phyloP scores from a whole-genome alignment of 148 eudicot species.

The Polygonum maritimum region DNA sequence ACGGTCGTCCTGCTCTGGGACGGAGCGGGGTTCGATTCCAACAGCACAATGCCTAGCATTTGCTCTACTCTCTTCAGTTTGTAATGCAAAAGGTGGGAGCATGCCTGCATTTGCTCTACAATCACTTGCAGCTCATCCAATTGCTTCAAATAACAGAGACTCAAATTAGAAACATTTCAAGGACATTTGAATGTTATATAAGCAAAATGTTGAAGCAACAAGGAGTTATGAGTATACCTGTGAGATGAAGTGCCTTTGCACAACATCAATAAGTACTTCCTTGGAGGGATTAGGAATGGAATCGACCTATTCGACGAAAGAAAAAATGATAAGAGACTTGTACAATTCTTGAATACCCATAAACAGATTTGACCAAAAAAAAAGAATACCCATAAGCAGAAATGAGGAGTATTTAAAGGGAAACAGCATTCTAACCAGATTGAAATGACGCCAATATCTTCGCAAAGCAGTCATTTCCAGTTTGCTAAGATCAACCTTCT shows the following conservation, averaged over 20 bases:
- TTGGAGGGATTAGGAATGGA: constrained; percentile 49
- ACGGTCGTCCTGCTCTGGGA: constrained; percentile 47
- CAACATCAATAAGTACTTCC: constrained; percentile 61
- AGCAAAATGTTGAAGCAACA: background rate
- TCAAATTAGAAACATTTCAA: background rate
- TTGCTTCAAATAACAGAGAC: constrained; percentile 25
- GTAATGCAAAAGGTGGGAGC: no score
- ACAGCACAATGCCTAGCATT: no score
- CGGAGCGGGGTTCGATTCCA: no score
- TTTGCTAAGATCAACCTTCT: constrained; percentile 65
- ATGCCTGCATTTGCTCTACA: no score
- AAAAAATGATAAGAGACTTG: background rate
- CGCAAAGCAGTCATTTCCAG: constrained; percentile 56
- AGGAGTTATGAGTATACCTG: constrained; percentile 29
- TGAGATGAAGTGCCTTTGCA: constrained; percentile 61
- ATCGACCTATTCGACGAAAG: background rate
- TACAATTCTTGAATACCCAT: background rate
- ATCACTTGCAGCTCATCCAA: constrained; percentile 73
- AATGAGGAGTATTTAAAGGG: background rate
- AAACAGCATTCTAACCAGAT: constrained; percentile 22
- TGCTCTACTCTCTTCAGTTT: no score
- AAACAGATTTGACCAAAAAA: no score
- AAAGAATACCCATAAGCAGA: background rate
- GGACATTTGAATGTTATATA: background rate
- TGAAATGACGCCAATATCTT: constrained; percentile 64